A percentile compares a stretch with the other conserved stretches of the same genome.
These are phyloP conservation scores for Corynascus novoguineensis DNA, from an alignment of 495 filamentous ascomycete genomes.

Conservation along the genomic window DNA sequence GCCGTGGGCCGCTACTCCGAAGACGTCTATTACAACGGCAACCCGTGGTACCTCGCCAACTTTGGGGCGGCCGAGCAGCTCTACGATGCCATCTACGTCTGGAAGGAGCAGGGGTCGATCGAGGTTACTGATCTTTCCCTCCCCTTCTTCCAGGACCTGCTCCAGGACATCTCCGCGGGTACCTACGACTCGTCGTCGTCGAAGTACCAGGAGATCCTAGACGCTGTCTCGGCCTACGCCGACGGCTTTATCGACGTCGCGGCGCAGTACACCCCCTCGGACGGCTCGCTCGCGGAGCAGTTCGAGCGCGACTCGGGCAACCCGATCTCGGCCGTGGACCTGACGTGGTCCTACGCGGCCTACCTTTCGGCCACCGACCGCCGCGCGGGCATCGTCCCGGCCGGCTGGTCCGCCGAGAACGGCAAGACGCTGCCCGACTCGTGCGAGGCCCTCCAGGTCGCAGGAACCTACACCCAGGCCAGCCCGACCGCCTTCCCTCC, in stretches of 20 bases:
- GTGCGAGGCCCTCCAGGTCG: slow-evolving; percentile 49
- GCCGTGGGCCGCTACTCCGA: slow-evolving; percentile 66
- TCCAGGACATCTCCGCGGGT: slow-evolving; percentile 43
- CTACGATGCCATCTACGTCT: slow-evolving; percentile 59
- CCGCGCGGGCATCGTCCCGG: slow-evolving; percentile 45
- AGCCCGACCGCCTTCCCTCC: slow-evolving; percentile 53
- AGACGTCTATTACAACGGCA: slow-evolving; percentile 61
- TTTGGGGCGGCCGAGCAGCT: slow-evolving; percentile 61
- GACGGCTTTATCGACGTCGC: slow-evolving; percentile 58
- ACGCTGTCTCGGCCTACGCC: slow-evolving; percentile 55
- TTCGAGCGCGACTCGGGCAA: slow-evolving; percentile 48
- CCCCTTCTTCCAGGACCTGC: slow-evolving; percentile 53
- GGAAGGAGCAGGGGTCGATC: slow-evolving; percentile 49
- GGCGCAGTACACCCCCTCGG: slow-evolving; percentile 40
- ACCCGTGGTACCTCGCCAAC: slow-evolving; percentile 63
- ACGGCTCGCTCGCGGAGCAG: slow-evolving; percentile 58
- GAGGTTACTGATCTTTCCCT: slow-evolving; percentile 50
- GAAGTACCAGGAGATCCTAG: slow-evolving; percentile 47
- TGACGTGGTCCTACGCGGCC: slow-evolving; percentile 67
- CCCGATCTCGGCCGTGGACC: slow-evolving; percentile 51
- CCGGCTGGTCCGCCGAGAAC: slow-evolving; percentile 47
- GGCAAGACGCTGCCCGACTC: slow-evolving; percentile 46
- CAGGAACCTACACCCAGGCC: slow-evolving; percentile 54
- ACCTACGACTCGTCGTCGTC: slow-evolving; percentile 44
- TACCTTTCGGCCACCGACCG: slow-evolving; percentile 55